These are phyloP conservation scores for Rhodomyrtus tomentosa DNA, from an alignment of 345 rosid species.

Conservation along the genomic window DNA sequence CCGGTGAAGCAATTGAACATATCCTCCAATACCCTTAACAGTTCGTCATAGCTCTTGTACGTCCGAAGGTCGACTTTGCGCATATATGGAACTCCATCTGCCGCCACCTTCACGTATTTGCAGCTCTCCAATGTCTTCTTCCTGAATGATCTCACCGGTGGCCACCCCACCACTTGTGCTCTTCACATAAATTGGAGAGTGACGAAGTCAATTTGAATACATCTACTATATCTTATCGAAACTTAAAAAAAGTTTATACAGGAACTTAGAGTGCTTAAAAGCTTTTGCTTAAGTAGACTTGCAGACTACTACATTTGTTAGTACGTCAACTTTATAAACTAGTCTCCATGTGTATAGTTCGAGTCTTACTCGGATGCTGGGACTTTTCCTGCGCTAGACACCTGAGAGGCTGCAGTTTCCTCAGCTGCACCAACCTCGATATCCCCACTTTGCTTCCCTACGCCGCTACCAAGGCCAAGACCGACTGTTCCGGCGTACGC, in stretches of 20 bases:
- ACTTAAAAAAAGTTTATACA: background rate
- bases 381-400: background rate
- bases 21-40: constrained; percentile 2
- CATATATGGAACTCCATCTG: constrained; percentile 15
- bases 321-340: background rate
- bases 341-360: background rate
- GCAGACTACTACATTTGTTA: background rate
- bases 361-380: constrained; percentile 8
- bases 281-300: background rate
- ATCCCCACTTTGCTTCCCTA: background rate
- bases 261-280: background rate
- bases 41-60: constrained; percentile 6
- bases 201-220: background rate
- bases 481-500: background rate
- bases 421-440: background rate
- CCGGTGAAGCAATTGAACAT: constrained; percentile 13
- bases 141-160: constrained; percentile 13
- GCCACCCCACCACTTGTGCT: constrained; percentile 13
- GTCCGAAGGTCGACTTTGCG: constrained; percentile 17
- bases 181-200: background rate
- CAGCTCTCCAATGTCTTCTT: constrained; percentile 1
- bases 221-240: background rate
- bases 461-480: background rate
- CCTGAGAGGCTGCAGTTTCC: background rate
- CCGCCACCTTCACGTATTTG: constrained; percentile 16